A percentile compares a stretch with the other conserved stretches of the same genome.
Conservation (phyloP, 495 filamentous ascomycete species). For the Aspergillus bridgeri region DNA sequence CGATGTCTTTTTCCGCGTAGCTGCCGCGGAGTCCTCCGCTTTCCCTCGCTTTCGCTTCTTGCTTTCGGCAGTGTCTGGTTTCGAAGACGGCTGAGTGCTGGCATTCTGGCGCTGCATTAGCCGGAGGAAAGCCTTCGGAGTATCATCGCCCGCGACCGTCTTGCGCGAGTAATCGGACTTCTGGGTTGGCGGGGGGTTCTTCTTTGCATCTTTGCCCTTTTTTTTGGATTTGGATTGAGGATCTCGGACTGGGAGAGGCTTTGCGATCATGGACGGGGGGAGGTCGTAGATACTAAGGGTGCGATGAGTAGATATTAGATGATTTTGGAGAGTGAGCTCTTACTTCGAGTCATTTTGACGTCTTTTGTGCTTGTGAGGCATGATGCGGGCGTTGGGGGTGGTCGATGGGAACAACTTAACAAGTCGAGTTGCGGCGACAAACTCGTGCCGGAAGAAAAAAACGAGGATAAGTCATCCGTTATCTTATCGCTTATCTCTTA, state of each 20-base stretch:
- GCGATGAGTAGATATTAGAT: background rate
- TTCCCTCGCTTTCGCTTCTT: conserved; percentile 48
- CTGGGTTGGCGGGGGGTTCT: conserved; percentile 19
- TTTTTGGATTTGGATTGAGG: conserved; percentile 23
- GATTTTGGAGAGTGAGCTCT: conserved; percentile 1
- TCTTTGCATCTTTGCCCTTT: conserved; percentile 20
- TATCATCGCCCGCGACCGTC: conserved; percentile 62
- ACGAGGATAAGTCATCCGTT: background rate
- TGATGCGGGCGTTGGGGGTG: conserved; percentile 32
- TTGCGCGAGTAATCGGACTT: conserved; percentile 33
- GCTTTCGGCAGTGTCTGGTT: conserved; percentile 64
- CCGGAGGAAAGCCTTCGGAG: conserved; percentile 78
- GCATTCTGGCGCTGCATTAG: conserved; percentile 65
- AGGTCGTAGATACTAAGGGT: conserved; percentile 60
- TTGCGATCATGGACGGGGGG: conserved; percentile 66
- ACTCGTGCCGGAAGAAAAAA: no score
- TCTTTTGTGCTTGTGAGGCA: conserved; percentile 85
- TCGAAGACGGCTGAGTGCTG: conserved; percentile 54
- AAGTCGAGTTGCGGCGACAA: background rate
- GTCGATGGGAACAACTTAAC: background rate
- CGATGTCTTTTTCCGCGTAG: conserved; percentile 13
- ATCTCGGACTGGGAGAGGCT: conserved; percentile 59
- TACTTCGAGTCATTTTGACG: conserved; percentile 48
- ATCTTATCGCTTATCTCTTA: background rate
- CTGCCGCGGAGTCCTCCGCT: conserved; percentile 5